These are phyloP conservation scores for Phytophthora podocarpi DNA, from an alignment of 352 stramenopile species.

Conservation along the genomic window DNA sequence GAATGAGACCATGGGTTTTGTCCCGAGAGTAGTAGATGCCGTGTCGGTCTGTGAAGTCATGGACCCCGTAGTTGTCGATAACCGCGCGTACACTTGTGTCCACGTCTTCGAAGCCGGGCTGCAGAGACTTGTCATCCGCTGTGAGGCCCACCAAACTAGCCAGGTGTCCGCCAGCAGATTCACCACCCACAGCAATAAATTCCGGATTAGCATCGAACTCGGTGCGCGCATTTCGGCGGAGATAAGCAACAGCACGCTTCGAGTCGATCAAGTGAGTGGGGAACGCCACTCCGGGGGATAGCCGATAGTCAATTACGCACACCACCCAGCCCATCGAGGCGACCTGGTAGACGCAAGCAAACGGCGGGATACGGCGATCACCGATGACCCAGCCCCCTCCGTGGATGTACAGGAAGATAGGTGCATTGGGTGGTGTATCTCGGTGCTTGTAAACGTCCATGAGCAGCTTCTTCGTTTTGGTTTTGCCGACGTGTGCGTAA, in stretches of 20 bases:
- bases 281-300: slow-evolving; percentile 64
- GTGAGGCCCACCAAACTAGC: slow-evolving; percentile 57
- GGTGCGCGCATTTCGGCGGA: slow-evolving; percentile 39
- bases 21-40: slow-evolving; percentile 59
- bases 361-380: slow-evolving; percentile 52
- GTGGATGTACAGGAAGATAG: slow-evolving; percentile 74
- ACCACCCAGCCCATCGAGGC: slow-evolving; percentile 64
- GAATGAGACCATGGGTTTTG: slow-evolving; percentile 42
- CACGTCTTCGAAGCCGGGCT: slow-evolving; percentile 64
- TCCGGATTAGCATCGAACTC: slow-evolving; percentile 47
- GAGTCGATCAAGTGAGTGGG: slow-evolving; percentile 66
- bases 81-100: slow-evolving; percentile 66
- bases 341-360: slow-evolving; percentile 60
- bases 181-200: slow-evolving; percentile 67
- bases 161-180: slow-evolving; percentile 67
- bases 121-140: slow-evolving; percentile 48
- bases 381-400: slow-evolving; percentile 71
- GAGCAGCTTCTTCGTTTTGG: slow-evolving; percentile 47
- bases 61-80: slow-evolving; percentile 61
- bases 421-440: slow-evolving; percentile 46
- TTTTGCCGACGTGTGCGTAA: slow-evolving; percentile 65
- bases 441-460: slow-evolving; percentile 73
- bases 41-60: slow-evolving; percentile 64
- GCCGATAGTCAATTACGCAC: slow-evolving; percentile 73
- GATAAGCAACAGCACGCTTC: slow-evolving; percentile 65